Conservation (phyloP, 2,329 filamentous ascomycete genomes). For the Ophiostoma quercus region DNA sequence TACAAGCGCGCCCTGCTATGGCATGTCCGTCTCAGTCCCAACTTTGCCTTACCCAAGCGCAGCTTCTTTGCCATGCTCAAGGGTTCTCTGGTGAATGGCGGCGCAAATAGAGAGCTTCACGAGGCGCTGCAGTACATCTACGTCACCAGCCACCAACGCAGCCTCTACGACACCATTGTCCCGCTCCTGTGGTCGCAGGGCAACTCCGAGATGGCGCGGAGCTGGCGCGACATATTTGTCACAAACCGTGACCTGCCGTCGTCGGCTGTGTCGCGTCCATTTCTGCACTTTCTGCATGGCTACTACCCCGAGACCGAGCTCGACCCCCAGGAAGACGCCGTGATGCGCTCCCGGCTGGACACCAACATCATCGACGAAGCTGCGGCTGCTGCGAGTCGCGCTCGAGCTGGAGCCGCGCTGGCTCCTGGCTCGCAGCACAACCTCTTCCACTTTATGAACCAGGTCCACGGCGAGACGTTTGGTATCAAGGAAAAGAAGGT, state of each 20-base stretch:
- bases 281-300: constrained; percentile 44
- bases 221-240: constrained; percentile 46
- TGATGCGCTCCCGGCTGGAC: constrained; percentile 19
- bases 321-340: constrained; percentile 36
- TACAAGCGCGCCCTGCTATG: constrained; percentile 41
- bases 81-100: constrained; percentile 35
- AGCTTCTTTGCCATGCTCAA: constrained; percentile 41
- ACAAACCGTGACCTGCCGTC: constrained; percentile 40
- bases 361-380: background rate
- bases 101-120: constrained; percentile 37
- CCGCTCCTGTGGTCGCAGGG: constrained; percentile 48
- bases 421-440: constrained; percentile 2
- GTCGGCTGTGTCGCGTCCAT: constrained; percentile 41
- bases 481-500: constrained; percentile 40
- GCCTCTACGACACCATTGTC: constrained; percentile 49
- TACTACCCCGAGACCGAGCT: constrained; percentile 44
- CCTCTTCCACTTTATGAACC: constrained; percentile 29
- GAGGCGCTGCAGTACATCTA: constrained; percentile 44
- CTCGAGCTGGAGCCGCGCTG: constrained; percentile 10
- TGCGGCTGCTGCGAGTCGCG: background rate
- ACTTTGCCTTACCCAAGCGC: constrained; percentile 40
- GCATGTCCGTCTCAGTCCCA: constrained; percentile 44
- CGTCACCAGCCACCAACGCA: constrained; percentile 39
- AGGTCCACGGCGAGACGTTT: constrained; percentile 38
- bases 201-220: constrained; percentile 39